phyloP scores from a whole-genome alignment of 768 basidiomycete genomes.

The Cubamyces sp. region DNA sequence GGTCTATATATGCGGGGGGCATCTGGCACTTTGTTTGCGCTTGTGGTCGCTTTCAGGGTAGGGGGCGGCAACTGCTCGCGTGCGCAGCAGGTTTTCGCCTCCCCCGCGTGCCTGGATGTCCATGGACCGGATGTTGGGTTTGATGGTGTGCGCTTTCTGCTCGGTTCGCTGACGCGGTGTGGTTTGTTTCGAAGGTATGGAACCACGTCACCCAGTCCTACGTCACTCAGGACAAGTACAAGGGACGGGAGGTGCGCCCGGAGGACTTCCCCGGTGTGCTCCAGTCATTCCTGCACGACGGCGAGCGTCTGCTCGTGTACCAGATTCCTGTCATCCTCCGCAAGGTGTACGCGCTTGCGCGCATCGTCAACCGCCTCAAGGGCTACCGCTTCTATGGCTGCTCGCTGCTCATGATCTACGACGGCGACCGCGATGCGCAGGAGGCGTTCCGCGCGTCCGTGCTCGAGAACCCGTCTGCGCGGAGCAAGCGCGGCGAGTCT shows the following conservation, averaged over 20 bases:
- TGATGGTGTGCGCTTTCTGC: background rate
- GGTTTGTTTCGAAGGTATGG: conserved; percentile 72
- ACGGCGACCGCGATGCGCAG: conserved; percentile 90
- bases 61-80: no score
- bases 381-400: conserved; percentile 99
- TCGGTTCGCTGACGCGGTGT: conserved; percentile 17
- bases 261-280: conserved; percentile 85
- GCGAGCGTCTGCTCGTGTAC: conserved; percentile 79
- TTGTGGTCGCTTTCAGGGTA: conserved; percentile 12
- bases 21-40: conserved; percentile 18
- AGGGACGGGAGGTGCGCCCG: conserved; percentile 85
- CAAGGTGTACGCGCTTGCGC: conserved; percentile 92
- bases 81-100: background rate
- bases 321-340: conserved; percentile 91
- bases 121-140: background rate
- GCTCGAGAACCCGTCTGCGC: conserved; percentile 65
- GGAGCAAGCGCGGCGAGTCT: conserved; percentile 78
- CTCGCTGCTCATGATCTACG: conserved; percentile 95
- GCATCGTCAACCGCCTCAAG: conserved; percentile 84
- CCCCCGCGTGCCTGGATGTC: conserved; percentile 18
- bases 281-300: conserved; percentile 83
- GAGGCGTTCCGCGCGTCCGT: conserved; percentile 66
- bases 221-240: conserved; percentile 94
- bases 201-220: conserved; percentile 84
- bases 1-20: background rate